Conservation (phyloP, 768 basidiomycete species). For the Cystoderma amianthinum region DNA sequence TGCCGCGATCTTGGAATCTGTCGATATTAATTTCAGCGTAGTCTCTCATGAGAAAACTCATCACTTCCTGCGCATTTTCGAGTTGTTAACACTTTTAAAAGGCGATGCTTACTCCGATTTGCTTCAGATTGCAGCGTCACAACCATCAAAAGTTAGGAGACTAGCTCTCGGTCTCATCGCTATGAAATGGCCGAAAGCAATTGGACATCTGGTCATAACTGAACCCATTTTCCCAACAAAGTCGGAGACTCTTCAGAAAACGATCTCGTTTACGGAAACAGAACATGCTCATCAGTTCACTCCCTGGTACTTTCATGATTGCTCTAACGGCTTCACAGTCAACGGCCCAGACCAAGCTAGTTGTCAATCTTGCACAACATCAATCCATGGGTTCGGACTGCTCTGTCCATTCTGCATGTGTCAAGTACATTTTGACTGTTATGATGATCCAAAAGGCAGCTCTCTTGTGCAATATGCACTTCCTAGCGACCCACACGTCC, state of each 20-base stretch:
- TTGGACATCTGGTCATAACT: conserved; percentile 62
- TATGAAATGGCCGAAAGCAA: conserved; percentile 59
- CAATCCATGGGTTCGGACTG: conserved; percentile 63
- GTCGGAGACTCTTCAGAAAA: conserved; percentile 9
- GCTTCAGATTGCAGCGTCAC: conserved; percentile 66
- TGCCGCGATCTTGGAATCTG: conserved; percentile 49
- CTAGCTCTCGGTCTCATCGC: conserved; percentile 49
- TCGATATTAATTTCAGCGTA: conserved; percentile 31
- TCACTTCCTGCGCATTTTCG: conserved; percentile 47
- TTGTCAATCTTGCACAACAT: conserved; percentile 50
- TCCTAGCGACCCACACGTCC: conserved; percentile 34
- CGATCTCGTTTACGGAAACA: conserved; percentile 11
- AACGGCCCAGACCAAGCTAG: conserved; percentile 25
- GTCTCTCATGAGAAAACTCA: conserved; percentile 29
- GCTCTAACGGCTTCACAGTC: conserved; percentile 16
- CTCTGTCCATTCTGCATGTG: conserved; percentile 68
- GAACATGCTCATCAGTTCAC: conserved; percentile 57
- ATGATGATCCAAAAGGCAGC: conserved; percentile 62
- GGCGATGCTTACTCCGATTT: conserved; percentile 66
- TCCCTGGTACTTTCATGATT: conserved; percentile 58
- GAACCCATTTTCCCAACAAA: conserved; percentile 37
- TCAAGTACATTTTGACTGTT: conserved; percentile 73
- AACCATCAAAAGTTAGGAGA: conserved; percentile 45
- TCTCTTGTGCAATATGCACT: conserved; percentile 47
- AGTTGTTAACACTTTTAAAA: conserved; percentile 48